These are phyloP conservation scores for Symbiotaphrina buchneri DNA, from an alignment of 495 filamentous ascomycete species.

Conservation along the genomic window DNA sequence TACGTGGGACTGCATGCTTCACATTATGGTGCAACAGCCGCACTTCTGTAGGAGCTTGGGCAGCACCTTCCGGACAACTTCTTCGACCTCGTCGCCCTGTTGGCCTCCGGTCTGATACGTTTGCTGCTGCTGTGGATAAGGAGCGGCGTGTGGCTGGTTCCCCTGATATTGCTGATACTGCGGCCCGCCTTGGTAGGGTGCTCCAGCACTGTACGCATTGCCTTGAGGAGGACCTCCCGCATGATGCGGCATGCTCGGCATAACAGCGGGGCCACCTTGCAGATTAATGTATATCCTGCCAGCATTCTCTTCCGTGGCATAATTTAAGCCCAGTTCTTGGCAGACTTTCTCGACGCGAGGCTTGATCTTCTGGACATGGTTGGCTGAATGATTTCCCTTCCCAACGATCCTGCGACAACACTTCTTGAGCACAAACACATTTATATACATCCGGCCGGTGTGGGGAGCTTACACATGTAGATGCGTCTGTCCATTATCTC, in stretches of 20 bases:
- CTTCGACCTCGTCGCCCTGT: constrained; percentile 38
- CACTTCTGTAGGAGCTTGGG: constrained; percentile 37
- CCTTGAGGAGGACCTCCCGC: constrained; percentile 4
- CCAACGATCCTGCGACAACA: constrained; percentile 63
- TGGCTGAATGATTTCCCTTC: constrained; percentile 68
- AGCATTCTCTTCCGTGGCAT: constrained; percentile 64
- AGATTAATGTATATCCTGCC: constrained; percentile 63
- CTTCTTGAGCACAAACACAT: too few relatives aligned
- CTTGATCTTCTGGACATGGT: constrained; percentile 75
- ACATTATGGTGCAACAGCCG: constrained; percentile 66
- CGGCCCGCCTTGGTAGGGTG: constrained; percentile 9
- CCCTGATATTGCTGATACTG: background rate
- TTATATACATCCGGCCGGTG: background rate
- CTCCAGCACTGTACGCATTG: constrained; percentile 5
- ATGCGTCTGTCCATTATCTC: constrained; percentile 45
- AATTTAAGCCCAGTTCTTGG: constrained; percentile 58
- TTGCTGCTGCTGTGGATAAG: constrained; percentile 14
- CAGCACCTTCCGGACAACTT: constrained; percentile 36
- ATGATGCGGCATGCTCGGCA: constrained; percentile 24
- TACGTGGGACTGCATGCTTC: too few relatives aligned
- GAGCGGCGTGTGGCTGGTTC: background rate
- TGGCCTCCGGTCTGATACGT: too few relatives aligned
- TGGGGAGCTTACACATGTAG: constrained; percentile 36
- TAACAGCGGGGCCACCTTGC: constrained; percentile 31
- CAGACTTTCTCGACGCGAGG: constrained; percentile 76